Evolutionary conservation across 78 protist genomes (phyloP), one percentile per base, ranked within the genome.

Genomic region (Fonticula alba): DNA sequence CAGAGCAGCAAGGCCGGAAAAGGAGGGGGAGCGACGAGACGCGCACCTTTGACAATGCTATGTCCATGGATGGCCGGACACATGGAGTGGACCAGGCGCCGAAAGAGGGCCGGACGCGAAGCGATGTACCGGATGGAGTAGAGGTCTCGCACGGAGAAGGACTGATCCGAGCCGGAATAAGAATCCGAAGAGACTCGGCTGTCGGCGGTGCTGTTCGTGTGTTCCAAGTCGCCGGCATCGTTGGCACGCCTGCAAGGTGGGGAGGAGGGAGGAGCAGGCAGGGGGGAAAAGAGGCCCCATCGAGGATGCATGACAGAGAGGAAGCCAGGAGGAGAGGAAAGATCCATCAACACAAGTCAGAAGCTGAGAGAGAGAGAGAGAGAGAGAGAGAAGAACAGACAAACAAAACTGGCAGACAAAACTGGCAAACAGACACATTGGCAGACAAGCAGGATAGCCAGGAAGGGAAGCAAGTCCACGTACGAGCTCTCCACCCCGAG

Each of bases 51-150:
- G 60, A 84, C 90, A 24, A 84, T 54, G 37, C 88, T 89, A 52
- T 93, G 97, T 0, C 97, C 99, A 47, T 78, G 86, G 37, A 96
- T 96, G 29, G 82, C 9, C 0, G 99, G 99, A 38, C 94, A 84
- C 33, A 96, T 19, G 13, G 95, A 84, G 62, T 89, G 40, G 26
- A 90, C 95, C 15, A 96, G 55, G 15, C 87, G 72, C n/a, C 67
- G 40, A 40, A 96, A 87, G 35, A 86, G 38, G 36, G 72, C 29
- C 1, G 58, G 35, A 1, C 11, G 43, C 40, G 27, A 0, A 0
- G 33, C 63, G 50, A 78, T 69, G 24, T 68, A 79, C 14, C 65
- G 71, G 27, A 60, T 5, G 0, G 27, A 0, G n/a, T 74, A 64
- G 56, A 11, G 13, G 27, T 64, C 37, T 1, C 37, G 33, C 43